phyloP scores from a whole-genome alignment of 78 protist species.

The Tieghemostelium lacteum region DNA sequence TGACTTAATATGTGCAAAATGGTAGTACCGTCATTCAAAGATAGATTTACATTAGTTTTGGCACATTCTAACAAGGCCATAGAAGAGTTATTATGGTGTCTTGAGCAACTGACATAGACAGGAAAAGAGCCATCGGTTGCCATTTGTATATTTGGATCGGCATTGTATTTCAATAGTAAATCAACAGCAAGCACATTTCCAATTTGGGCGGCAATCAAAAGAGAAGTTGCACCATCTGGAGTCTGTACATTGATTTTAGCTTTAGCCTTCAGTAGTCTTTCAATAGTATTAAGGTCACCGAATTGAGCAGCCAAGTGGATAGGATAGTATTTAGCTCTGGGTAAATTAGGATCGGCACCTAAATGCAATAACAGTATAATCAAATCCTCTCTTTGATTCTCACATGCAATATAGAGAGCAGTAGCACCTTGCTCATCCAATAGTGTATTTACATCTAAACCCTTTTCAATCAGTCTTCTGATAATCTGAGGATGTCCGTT shows the following conservation, averaged over 20 bases:
- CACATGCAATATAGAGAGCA: constrained; percentile 40
- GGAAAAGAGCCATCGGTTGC: constrained; percentile 58
- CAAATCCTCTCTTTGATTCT: constrained; percentile 31
- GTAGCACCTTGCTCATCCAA: constrained; percentile 66
- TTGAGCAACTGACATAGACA: constrained; percentile 23
- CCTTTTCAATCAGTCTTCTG: constrained; percentile 27
- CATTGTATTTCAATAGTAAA: constrained; percentile 1
- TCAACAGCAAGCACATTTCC: constrained; percentile 25
- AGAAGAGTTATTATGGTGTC: constrained; percentile 19
- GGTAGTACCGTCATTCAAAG: constrained; percentile 37
- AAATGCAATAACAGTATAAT: constrained; percentile 14
- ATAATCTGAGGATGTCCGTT: constrained; percentile 46
- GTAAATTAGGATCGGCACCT: constrained; percentile 37
- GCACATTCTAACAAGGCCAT: constrained; percentile 1
- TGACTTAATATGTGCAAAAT: constrained; percentile 34
- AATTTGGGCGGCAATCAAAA: constrained; percentile 70
- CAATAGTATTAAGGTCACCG: constrained; percentile 14
- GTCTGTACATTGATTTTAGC: constrained; percentile 19
- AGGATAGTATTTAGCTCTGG: constrained; percentile 9
- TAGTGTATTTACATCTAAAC: constrained; percentile 29
- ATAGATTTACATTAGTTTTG: background rate
- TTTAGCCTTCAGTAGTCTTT: background rate
- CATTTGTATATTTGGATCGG: constrained; percentile 67
- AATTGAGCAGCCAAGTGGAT: constrained; percentile 44
- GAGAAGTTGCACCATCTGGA: constrained; percentile 59